phyloP scores from a whole-genome alignment of 2,329 filamentous ascomycete genomes.

The Cordyceps farinosa region DNA sequence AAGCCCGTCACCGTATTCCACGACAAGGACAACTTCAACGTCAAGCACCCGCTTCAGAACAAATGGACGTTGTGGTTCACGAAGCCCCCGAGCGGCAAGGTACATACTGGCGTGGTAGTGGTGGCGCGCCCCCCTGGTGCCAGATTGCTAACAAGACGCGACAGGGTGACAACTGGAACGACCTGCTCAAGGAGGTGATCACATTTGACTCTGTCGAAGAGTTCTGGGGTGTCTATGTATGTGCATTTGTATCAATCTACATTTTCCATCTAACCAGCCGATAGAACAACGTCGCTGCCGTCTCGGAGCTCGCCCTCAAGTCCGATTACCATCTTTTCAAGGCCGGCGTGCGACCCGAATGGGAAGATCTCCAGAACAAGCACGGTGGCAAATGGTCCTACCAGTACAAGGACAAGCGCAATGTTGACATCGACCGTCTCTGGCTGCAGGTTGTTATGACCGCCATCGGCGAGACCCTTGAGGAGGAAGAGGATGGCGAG shows the following conservation, averaged over 20 bases:
- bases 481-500: slow-evolving; percentile 90
- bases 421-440: slow-evolving; percentile 85
- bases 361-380: slow-evolving; percentile 98
- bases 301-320: slow-evolving; percentile 93
- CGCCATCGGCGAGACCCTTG: slow-evolving; percentile 95
- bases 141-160: slow-evolving; percentile 23
- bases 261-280: slow-evolving; percentile 20
- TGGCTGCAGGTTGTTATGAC: slow-evolving; percentile 97
- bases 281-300: slow-evolving; percentile 97
- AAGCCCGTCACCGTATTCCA: slow-evolving; percentile 93
- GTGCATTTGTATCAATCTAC: slow-evolving; percentile 34
- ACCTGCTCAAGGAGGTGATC: slow-evolving; percentile 96
- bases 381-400: slow-evolving; percentile 99
- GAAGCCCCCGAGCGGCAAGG: slow-evolving; percentile 94
- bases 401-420: slow-evolving; percentile 94
- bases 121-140: slow-evolving; percentile 23
- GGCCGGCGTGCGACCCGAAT: slow-evolving; percentile 91
- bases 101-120: slow-evolving; percentile 34
- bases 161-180: slow-evolving; percentile 97
- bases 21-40: slow-evolving; percentile 98
- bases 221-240: slow-evolving; percentile 98
- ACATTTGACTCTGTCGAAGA: slow-evolving; percentile 98
- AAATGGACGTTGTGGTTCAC: slow-evolving; percentile 99
- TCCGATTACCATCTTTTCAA: slow-evolving; percentile 99
- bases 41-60: slow-evolving; percentile 97